Evolutionary conservation across 2,329 filamentous ascomycete species (phyloP).

Genomic region (Tolypocladium inflatum): DNA sequence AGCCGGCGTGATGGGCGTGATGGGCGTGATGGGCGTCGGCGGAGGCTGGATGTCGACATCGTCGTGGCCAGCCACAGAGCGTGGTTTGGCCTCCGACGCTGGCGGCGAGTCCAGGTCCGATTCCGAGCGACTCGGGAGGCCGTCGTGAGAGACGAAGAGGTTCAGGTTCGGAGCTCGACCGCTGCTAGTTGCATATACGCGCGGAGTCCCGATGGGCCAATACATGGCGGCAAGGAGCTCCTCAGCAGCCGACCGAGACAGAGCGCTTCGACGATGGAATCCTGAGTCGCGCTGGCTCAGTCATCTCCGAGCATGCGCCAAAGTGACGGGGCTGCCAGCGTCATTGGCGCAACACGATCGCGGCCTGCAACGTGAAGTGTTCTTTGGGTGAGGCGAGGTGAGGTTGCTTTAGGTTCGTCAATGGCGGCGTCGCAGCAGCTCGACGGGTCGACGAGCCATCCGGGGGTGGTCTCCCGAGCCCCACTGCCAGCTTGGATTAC

Average conservation of each 20-base stretch:
- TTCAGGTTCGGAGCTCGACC: constrained; percentile 42
- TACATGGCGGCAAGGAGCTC: constrained; percentile 55
- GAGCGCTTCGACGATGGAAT: constrained; percentile 10
- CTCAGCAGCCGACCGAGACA: constrained; percentile 11
- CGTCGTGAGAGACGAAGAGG: constrained; percentile 50
- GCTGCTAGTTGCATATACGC: constrained; percentile 71
- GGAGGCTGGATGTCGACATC: constrained; percentile 23
- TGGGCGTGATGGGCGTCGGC: constrained; percentile 42
- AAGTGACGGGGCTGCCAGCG: constrained; percentile 7
- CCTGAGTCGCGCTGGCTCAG: constrained; percentile 9
- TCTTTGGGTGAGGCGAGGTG: not conserved
- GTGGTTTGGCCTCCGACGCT: constrained; percentile 9
- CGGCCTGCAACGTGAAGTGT: not conserved
- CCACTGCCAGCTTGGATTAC: not conserved
- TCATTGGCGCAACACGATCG: constrained; percentile 9
- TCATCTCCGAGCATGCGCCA: constrained; percentile 15
- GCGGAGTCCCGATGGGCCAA: constrained; percentile 80
- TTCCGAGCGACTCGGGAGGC: constrained; percentile 31
- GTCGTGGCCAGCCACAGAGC: constrained; percentile 19
- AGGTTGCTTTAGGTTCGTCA: not conserved
- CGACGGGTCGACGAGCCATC: not conserved
- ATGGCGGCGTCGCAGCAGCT: not conserved
- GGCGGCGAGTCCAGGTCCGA: constrained; percentile 11
- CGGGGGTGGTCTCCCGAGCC: not conserved
- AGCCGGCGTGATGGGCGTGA: constrained; percentile 46